Evolutionary conservation across 2,329 filamentous ascomycete species (phyloP).

Genomic region (Thielaviopsis euricoi): DNA sequence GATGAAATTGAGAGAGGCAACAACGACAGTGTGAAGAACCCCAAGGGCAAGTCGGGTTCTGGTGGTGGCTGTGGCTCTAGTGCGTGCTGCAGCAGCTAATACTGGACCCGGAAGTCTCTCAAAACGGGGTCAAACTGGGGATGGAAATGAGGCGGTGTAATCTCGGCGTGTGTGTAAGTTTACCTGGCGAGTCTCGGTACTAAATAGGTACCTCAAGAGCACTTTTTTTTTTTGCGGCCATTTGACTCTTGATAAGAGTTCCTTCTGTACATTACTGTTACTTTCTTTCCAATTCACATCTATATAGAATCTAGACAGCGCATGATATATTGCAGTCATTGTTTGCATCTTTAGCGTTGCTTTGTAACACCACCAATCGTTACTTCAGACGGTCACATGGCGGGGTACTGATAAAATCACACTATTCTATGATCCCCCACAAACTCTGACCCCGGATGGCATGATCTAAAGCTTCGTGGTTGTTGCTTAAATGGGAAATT

Average conservation of each 20-base stretch:
- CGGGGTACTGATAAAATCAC: not conserved
- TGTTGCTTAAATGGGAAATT: not conserved
- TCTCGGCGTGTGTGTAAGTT: not conserved
- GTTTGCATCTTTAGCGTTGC: not conserved
- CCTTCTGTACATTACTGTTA: not conserved
- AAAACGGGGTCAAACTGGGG: not conserved
- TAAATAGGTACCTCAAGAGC: not conserved
- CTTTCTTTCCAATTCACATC: not conserved
- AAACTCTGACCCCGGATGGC: not conserved
- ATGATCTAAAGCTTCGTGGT: not conserved
- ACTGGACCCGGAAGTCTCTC: not conserved
- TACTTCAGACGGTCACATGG: not conserved
- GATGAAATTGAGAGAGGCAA: constrained; percentile 81
- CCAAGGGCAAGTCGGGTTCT: not conserved
- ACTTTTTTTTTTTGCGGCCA: not conserved
- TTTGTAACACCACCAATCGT: not conserved
- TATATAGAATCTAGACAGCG: not conserved
- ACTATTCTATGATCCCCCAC: not conserved
- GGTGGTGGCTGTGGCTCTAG: constrained; percentile 10
- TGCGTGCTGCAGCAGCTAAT: not conserved
- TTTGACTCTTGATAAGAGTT: not conserved
- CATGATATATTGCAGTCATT: not conserved
- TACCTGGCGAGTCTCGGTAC: not conserved
- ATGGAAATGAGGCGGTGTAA: not conserved
- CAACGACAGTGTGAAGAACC: constrained; percentile 67